Conservation (phyloP, 495 filamentous ascomycete genomes). For the Penicillium waksmanii region DNA sequence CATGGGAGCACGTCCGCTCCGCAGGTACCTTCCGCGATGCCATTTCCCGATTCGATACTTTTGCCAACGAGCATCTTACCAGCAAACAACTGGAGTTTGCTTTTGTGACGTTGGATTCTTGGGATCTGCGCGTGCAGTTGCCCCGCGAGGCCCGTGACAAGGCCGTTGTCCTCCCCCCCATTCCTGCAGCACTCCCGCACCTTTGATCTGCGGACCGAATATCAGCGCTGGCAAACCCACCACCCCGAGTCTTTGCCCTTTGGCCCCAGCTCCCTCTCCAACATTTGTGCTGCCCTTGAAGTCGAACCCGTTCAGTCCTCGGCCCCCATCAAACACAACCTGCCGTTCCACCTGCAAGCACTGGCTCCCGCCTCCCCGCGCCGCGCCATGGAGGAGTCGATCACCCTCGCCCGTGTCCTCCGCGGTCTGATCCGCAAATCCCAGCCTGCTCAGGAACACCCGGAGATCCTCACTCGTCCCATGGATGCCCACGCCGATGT, state of each 20-base stretch:
- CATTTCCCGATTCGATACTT: constrained; percentile 90
- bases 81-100: constrained; percentile 89
- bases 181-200: constrained; percentile 97
- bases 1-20: constrained; percentile 97
- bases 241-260: constrained; percentile 97
- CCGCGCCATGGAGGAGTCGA: constrained; percentile 95
- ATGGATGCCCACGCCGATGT: constrained; percentile 98
- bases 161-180: constrained; percentile 92
- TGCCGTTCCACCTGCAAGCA: constrained; percentile 96
- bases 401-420: constrained; percentile 90
- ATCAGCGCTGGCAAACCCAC: constrained; percentile 96
- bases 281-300: constrained; percentile 96
- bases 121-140: constrained; percentile 97
- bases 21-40: constrained; percentile 97
- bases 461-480: constrained; percentile 88
- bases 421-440: constrained; percentile 93
- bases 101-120: constrained; percentile 96
- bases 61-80: constrained; percentile 84
- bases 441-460: constrained; percentile 88
- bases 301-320: constrained; percentile 96
- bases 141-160: constrained; percentile 97
- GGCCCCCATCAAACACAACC: constrained; percentile 97
- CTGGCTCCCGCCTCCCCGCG: constrained; percentile 95
- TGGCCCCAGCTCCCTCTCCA: constrained; percentile 89
- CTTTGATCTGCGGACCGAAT: constrained; percentile 95